phyloP scores from a whole-genome alignment of 345 rosid species.

The Syzygium grande region DNA sequence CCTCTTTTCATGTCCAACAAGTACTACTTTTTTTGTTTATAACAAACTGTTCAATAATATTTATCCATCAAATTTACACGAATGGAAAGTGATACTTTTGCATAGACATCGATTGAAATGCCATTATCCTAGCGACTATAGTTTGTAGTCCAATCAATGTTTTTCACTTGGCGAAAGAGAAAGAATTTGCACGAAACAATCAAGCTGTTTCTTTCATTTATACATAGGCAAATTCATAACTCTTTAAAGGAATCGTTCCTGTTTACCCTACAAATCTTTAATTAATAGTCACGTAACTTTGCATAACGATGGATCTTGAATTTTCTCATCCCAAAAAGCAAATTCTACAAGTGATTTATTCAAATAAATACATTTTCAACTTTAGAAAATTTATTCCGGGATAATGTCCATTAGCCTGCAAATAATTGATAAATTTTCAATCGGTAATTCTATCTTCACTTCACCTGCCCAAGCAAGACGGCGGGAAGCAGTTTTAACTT shows the following conservation, averaged over 20 bases:
- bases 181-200: not conserved
- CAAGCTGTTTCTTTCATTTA: not conserved
- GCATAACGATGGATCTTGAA: not conserved
- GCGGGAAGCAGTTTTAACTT: not conserved
- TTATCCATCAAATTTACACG: not conserved
- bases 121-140: no score
- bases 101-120: no score
- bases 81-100: not conserved
- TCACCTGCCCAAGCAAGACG: not conserved
- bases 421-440: not conserved
- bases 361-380: not conserved
- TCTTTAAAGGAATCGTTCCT: not conserved
- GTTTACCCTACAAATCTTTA: no score
- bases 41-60: no score
- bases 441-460: not conserved
- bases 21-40: no score
- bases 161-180: no score
- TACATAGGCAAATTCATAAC: rapidly evolving
- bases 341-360: no score
- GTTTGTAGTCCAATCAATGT: no score
- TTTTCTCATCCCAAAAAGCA: not conserved
- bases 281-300: not conserved
- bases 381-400: not conserved
- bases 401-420: not conserved
- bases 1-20: no score